A percentile compares a stretch with the other conserved stretches of the same genome.
Conservation (phyloP, 352 stramenopile genomes). For the Globisporangium nagaii region DNA sequence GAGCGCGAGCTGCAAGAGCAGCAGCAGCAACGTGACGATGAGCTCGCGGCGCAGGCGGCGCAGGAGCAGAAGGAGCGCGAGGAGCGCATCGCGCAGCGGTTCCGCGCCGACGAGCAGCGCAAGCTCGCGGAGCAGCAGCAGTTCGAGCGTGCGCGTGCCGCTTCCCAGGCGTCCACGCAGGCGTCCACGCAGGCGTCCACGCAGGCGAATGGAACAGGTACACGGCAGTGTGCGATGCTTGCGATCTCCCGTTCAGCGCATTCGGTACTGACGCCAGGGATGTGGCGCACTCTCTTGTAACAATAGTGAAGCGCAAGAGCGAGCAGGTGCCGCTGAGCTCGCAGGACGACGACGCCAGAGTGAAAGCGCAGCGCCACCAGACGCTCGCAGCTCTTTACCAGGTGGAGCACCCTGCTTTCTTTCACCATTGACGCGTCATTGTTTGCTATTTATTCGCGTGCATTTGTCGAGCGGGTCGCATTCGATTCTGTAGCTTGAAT, state of each 20-base stretch:
- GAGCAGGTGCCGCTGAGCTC: conserved; percentile 14
- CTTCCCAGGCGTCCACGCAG: neutral
- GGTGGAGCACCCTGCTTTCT: conserved; percentile 59
- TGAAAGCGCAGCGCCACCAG: conserved; percentile 45
- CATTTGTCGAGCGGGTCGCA: neutral
- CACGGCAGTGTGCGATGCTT: too few species aligned
- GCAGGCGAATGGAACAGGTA: conserved; percentile 21
- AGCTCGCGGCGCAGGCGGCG: conserved; percentile 31
- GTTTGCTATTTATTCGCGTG: conserved; percentile 4
- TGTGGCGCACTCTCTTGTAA: too few species aligned
- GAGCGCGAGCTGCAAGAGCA: conserved; percentile 36
- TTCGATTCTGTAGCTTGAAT: conserved; percentile 5
- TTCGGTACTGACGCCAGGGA: too few species aligned
- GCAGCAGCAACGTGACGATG: conserved; percentile 32
- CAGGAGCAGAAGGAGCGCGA: conserved; percentile 29
- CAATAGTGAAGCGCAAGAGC: conserved; percentile 49
- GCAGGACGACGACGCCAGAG: conserved; percentile 25
- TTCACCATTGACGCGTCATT: conserved; percentile 18
- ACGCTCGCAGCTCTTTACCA: conserved; percentile 62
- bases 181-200: neutral
- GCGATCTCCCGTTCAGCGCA: too few species aligned
- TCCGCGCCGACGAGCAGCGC: conserved; percentile 60
- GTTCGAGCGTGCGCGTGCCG: conserved; percentile 5
- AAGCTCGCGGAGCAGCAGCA: conserved; percentile 29
- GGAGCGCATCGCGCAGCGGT: conserved; percentile 53